A percentile compares a stretch with the other conserved stretches of the same genome.
Evolutionary conservation across 805 yeast genomes (phyloP).

Genomic region (Candida bentonensis): DNA sequence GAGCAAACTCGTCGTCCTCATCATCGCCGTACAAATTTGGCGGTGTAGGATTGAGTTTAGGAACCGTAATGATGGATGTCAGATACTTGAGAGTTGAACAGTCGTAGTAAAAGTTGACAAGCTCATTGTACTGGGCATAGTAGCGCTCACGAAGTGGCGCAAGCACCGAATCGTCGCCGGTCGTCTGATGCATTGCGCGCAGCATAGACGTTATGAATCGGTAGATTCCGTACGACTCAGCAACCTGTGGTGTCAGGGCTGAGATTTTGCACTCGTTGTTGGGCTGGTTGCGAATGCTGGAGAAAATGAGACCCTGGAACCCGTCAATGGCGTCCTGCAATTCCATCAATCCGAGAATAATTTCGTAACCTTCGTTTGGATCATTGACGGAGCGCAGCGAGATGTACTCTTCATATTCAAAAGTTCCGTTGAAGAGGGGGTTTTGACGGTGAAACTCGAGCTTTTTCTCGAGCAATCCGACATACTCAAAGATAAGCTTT

Average conservation of each 20-base stretch:
- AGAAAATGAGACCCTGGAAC: slow-evolving; percentile 61
- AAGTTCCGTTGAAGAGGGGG: slow-evolving; percentile 85
- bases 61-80: slow-evolving; percentile 68
- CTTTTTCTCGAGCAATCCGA: slow-evolving; percentile 52
- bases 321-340: slow-evolving; percentile 75
- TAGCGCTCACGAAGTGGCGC: slow-evolving; percentile 62
- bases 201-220: slow-evolving; percentile 83
- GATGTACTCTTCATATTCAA: slow-evolving; percentile 90
- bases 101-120: slow-evolving; percentile 79
- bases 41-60: slow-evolving; percentile 44
- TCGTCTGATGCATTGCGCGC: slow-evolving; percentile 66
- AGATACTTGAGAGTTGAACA: slow-evolving; percentile 74
- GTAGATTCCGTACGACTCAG: slow-evolving; percentile 87
- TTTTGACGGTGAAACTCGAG: slow-evolving; percentile 73
- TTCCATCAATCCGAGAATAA: slow-evolving; percentile 70
- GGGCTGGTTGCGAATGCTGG: slow-evolving; percentile 48
- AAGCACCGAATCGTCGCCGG: slow-evolving; percentile 62
- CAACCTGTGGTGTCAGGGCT: slow-evolving; percentile 77
- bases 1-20: slow-evolving; percentile 25
- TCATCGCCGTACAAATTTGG: slow-evolving; percentile 43
- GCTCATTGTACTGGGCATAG: slow-evolving; percentile 49
- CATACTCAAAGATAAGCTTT: slow-evolving; percentile 64
- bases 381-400: slow-evolving; percentile 78
- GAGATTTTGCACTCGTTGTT: slow-evolving; percentile 63
- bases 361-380: slow-evolving; percentile 91